Conservation (phyloP, 345 rosid genomes). For the Hirschfeldia incana region DNA sequence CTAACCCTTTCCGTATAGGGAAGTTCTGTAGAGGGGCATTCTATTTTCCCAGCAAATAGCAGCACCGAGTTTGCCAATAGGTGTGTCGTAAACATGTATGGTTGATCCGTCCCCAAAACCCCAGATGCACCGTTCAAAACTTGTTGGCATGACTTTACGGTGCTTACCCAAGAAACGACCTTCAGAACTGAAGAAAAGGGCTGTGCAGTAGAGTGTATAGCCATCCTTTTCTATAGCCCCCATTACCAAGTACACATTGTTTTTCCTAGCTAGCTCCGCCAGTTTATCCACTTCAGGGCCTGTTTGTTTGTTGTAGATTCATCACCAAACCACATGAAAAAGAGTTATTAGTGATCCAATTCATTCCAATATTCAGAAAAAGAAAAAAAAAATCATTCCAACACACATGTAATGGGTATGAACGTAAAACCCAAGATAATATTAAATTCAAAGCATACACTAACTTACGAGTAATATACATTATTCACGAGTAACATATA, state of each 20-base stretch:
- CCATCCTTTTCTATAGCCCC: not conserved
- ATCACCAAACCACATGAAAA: not conserved
- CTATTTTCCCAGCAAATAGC: not conserved
- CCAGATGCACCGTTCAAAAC: not conserved
- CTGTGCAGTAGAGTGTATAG: not conserved
- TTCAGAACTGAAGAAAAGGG: not conserved
- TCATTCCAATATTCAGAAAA: not conserved
- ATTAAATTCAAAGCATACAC: not conserved
- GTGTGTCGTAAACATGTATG: not conserved
- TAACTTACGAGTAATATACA: too few species aligned
- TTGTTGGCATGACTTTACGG: not conserved
- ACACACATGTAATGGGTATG: not conserved
- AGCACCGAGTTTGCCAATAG: not conserved
- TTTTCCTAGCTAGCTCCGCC: not conserved
- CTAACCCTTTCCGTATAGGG: not conserved
- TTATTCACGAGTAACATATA: too few species aligned
- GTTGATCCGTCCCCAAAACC: not conserved
- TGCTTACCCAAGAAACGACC: not conserved
- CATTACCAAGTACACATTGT: not conserved
- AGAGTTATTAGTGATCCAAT: not conserved
- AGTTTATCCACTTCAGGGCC: not conserved
- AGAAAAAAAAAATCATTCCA: not conserved
- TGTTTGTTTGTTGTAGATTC: not conserved
- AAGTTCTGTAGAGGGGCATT: not conserved
- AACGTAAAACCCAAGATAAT: not conserved